Conservation (phyloP, 1,284 basidiomycete species). For the Garcileccinum viscosum region DNA sequence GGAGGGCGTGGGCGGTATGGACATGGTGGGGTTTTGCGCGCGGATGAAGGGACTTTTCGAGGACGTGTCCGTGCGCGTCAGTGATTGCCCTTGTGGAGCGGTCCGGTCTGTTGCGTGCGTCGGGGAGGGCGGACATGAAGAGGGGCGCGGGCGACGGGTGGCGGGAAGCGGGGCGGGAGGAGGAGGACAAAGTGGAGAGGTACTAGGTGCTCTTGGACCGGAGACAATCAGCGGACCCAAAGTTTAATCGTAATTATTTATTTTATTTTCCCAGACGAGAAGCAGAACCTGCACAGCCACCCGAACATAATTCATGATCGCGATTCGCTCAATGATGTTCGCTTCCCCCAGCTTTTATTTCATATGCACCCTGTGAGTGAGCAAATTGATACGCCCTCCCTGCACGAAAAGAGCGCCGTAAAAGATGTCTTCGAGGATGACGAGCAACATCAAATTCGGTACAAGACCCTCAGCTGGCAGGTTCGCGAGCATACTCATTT, state of each 20-base stretch:
- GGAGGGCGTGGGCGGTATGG: conserved; percentile 22
- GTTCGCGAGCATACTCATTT: conserved; percentile 33
- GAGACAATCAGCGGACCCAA: not conserved
- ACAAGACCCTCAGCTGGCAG: conserved; percentile 59
- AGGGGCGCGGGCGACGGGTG: not conserved
- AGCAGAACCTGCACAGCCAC: conserved; percentile 7
- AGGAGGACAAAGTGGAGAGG: not conserved
- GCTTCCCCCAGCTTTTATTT: not conserved
- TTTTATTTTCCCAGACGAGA: not conserved
- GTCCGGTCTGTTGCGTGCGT: conserved; percentile 6
- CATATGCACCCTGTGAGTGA: not conserved
- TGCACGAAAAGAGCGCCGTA: not conserved
- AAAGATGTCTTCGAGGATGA: conserved; percentile 42
- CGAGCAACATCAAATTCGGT: conserved; percentile 46
- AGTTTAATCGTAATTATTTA: not conserved
- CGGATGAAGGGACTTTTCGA: conserved; percentile 40
- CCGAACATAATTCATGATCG: not conserved
- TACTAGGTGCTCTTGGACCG: not conserved
- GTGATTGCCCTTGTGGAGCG: conserved; percentile 54
- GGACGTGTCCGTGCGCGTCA: conserved; percentile 59
- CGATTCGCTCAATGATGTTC: no score
- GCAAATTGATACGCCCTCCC: not conserved
- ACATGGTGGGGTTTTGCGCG: conserved; percentile 24
- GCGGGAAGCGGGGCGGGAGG: not conserved
- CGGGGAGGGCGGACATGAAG: not conserved